Conservation (phyloP, 1,284 basidiomycete species). For the Meripilus lineatus region DNA sequence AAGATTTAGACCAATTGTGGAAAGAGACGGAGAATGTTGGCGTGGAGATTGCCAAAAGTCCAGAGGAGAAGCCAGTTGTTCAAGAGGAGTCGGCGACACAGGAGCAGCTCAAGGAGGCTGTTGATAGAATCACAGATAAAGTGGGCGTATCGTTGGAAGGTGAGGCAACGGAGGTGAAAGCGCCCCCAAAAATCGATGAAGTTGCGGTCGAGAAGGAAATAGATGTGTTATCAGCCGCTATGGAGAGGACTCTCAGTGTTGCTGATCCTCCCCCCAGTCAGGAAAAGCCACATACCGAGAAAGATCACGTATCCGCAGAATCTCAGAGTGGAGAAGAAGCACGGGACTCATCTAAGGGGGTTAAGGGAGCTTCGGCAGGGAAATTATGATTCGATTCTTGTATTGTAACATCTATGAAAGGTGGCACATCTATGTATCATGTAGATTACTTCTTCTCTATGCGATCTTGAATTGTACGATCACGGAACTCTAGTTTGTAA, state of each 20-base stretch:
- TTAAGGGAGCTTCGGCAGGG: no score
- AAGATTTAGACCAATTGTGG: conserved; percentile 58
- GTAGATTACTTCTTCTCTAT: background rate
- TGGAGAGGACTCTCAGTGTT: no score
- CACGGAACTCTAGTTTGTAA: background rate
- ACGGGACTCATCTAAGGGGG: no score
- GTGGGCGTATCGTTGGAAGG: no score
- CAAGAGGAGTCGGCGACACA: conserved; percentile 10
- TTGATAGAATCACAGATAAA: conserved; percentile 31
- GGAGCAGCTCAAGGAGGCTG: conserved; percentile 20
- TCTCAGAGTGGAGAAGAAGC: no score
- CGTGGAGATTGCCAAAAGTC: background rate
- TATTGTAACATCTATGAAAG: no score
- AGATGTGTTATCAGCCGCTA: background rate
- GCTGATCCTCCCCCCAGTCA: no score
- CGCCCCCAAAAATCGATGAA: background rate
- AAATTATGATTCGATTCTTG: no score
- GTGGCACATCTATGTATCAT: no score
- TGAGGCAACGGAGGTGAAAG: conserved; percentile 8
- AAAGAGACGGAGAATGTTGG: conserved; percentile 34
- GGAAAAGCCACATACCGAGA: no score
- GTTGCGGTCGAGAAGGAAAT: background rate
- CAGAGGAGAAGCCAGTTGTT: conserved; percentile 1
- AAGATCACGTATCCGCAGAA: no score
- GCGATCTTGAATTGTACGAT: background rate